A percentile compares a stretch with the other conserved stretches of the same genome.
These are phyloP conservation scores for Termitomyces sp. DNA, from an alignment of 768 basidiomycete genomes.

Conservation along the genomic window DNA sequence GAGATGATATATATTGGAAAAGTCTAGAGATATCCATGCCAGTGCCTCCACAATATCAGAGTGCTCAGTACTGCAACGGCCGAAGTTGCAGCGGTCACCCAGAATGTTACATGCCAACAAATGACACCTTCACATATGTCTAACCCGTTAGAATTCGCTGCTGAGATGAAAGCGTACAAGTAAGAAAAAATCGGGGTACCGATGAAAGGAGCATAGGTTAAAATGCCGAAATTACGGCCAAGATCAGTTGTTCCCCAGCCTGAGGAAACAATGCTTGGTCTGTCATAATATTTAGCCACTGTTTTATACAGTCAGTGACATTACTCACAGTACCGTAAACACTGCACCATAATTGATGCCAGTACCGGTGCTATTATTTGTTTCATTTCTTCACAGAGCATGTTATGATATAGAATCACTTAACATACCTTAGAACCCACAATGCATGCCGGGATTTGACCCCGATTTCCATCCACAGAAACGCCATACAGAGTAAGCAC, in stretches of 20 bases:
- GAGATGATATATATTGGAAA: not conserved
- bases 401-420: not conserved
- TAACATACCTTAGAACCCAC: conserved; percentile 66
- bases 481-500: conserved; percentile 43
- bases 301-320: not conserved
- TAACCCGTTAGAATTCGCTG: conserved; percentile 37
- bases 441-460: conserved; percentile 45
- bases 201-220: conserved; percentile 71
- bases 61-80: conserved; percentile 39
- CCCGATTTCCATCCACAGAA: conserved; percentile 48
- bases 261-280: conserved; percentile 65
- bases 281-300: conserved; percentile 19
- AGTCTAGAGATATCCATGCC: conserved; percentile 51
- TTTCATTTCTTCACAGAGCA: conserved; percentile 5
- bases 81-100: conserved; percentile 38
- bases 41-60: conserved; percentile 54
- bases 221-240: conserved; percentile 72
- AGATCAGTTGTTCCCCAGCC: conserved; percentile 69
- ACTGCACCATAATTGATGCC: conserved; percentile 66
- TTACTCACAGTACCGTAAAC: conserved; percentile 66
- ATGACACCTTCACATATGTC: conserved; percentile 48
- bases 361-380: conserved; percentile 45
- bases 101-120: conserved; percentile 71
- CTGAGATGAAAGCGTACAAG: conserved; percentile 67
- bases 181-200: conserved; percentile 78